Evolutionary conservation across 805 yeast species (phyloP), one percentile per base, ranked within the genome.

Genomic region (Torulaspora microellipsoides): DNA sequence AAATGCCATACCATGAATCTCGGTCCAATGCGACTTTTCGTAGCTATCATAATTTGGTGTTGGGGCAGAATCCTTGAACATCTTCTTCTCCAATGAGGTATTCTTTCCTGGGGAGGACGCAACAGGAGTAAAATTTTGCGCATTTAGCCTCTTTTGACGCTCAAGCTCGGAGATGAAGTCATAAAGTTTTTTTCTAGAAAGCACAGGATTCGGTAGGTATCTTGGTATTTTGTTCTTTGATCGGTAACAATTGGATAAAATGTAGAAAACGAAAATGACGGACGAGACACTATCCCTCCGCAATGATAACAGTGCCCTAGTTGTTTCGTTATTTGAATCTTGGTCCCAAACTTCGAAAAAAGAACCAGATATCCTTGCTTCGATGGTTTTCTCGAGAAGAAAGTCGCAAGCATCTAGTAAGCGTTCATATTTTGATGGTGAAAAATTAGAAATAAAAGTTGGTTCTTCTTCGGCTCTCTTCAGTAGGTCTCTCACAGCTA

Each of bases 221-320:
- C 51, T 53, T 3, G 80, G 80, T 1, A 75, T 46, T 34, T 56
- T 59, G 27, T 55, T 56, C 31, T 59, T 64, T 0, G 70, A 57
- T 46, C 67, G 49, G 49, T 68, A 70, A 17, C 77, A 67, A 43
- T 71, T 72, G 4, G 76, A 62, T 4, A 75, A 34, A 8, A 73
- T 50, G 47, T 68, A 72, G n/a, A 75, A 58, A 8, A 67, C 58
- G 51, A 66, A 70, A 8, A 74, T 64, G 1, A 71, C 74, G 0
- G 78, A 63, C 0, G 77, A 68, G 4, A 71, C 75, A 15, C 75
- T 65, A 40, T 75, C 77, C 51, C 78, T 66, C 47, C 80, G 63
- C 11, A 68, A 55, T 0, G 77, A 65, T 28, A 72, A 44, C 30
- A 75, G 52, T 5, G 69, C 65, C 31, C 66, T 59, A 0, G 74